Conservation (phyloP, 179 eudicot genomes). For the Gypsophila paniculata region DNA sequence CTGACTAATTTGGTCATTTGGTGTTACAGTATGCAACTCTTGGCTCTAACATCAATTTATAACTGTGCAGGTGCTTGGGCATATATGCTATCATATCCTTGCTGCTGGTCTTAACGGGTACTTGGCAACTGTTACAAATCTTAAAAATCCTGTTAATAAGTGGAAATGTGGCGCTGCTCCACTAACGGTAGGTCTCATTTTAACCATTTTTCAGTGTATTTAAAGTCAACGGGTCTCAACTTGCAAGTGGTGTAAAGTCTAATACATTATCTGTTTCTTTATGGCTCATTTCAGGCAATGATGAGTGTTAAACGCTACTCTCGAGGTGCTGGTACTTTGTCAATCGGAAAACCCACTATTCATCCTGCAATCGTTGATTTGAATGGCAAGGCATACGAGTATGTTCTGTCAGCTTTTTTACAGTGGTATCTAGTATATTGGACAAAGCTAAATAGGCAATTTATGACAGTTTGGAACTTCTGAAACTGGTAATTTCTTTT, state of each 20-base stretch:
- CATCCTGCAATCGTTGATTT: conserved; percentile 90
- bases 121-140: conserved; percentile 84
- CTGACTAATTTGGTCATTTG: neutral
- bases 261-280: neutral
- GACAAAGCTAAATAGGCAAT: neutral
- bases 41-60: conserved; percentile 6
- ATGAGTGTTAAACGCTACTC: conserved; percentile 82
- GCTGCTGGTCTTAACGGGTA: conserved; percentile 97
- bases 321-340: conserved; percentile 65
- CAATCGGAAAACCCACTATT: conserved; percentile 81
- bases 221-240: neutral
- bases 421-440: too few relatives aligned
- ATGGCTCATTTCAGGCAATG: conserved; percentile 60
- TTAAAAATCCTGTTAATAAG: conserved; percentile 76
- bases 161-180: conserved; percentile 99
- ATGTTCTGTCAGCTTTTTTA: conserved; percentile 28
- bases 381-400: conserved; percentile 89
- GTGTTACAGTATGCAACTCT: neutral
- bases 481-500: neutral
- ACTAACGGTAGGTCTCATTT: conserved; percentile 54
- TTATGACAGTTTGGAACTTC: neutral
- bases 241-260: neutral
- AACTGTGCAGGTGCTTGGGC: conserved; percentile 78
- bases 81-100: conserved; percentile 80
- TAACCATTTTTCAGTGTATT: neutral